Evolutionary conservation across 1,284 basidiomycete genomes (phyloP).

Genomic region (Ceratobasidium sp.): DNA sequence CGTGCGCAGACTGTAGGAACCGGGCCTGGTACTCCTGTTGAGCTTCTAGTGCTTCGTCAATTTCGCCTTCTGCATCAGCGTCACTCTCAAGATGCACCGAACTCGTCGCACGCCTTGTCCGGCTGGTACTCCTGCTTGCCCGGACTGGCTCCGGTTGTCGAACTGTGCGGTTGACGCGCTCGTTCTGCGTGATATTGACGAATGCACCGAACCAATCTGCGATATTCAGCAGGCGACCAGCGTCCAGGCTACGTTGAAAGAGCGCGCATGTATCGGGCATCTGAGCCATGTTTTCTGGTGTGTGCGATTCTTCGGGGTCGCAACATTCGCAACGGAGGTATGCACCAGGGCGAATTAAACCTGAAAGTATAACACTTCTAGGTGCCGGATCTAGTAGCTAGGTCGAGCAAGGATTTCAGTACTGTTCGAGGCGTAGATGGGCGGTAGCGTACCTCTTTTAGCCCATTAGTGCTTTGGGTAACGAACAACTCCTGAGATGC

Average conservation of each 20-base stretch:
- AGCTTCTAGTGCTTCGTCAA: slow-evolving; percentile 66
- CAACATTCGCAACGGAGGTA: slow-evolving; percentile 39
- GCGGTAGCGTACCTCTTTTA: slow-evolving; percentile 24
- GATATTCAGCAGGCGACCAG: slow-evolving; percentile 82
- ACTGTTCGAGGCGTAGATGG: background rate
- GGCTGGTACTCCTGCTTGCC: slow-evolving; percentile 43
- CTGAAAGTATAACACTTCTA: slow-evolving; percentile 32
- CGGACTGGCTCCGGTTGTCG: slow-evolving; percentile 11
- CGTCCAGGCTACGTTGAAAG: slow-evolving; percentile 80
- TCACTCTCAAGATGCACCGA: slow-evolving; percentile 53
- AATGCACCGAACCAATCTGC: slow-evolving; percentile 87
- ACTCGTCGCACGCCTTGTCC: slow-evolving; percentile 48
- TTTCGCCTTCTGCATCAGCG: slow-evolving; percentile 60
- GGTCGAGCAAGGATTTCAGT: background rate
- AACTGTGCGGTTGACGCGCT: slow-evolving; percentile 65
- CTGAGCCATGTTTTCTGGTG: slow-evolving; percentile 31
- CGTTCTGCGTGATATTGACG: slow-evolving; percentile 63
- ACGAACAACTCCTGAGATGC: slow-evolving; percentile 20
- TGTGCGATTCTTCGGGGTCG: slow-evolving; percentile 31
- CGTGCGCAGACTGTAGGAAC: slow-evolving; percentile 81
- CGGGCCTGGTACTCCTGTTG: slow-evolving; percentile 76
- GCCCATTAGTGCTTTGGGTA: slow-evolving; percentile 19
- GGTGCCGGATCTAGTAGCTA: slow-evolving; percentile 36
- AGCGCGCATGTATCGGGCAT: slow-evolving; percentile 77
- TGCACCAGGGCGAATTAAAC: slow-evolving; percentile 34